Evolutionary conservation across 2,329 filamentous ascomycete species (phyloP), one percentile per base, ranked within the genome.

Genomic region (Stachybotrys chlorohalonatus): DNA sequence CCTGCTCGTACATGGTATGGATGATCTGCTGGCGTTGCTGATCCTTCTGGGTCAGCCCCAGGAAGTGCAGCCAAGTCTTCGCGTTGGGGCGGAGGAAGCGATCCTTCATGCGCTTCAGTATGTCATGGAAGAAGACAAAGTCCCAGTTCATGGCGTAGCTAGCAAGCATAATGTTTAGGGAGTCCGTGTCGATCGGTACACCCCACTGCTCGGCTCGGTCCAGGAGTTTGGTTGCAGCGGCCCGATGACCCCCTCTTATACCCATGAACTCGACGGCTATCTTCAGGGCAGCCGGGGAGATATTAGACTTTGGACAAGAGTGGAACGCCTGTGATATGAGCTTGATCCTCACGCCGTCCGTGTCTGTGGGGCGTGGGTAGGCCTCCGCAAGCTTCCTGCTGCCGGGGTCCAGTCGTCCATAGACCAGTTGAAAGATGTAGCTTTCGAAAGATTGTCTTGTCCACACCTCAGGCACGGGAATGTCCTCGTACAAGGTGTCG

Each of bases 1-100:
- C 73, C 16, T 72, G 66, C 42, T 70, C 64, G 54, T 75, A 68
- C 76, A 81, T 80, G 55, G 69, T 67, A 11, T 71, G 69, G 32
- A 81, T 62, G 32, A 78, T 66, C 58, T 76, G 73, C 30, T 73
- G 71, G 52, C 72, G 70, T 52, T 76, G 73, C n/a, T 81, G 76
- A 62, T 85, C 83, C 11, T 78, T 79, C 65, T 82, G 79, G 55
- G 87, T 79, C 49, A 81, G 68, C n/a, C 68, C 65, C 16, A 81
- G 64, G 55, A 80, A 77, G 5, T 75, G 66, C 3, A 75, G 59
- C 78, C 78, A 81, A 0, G 78, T 80, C 15, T 65, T 63, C 3
- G 73, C 62, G 51, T 78, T 73, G 5, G 77, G 75, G 31, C 59
- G 57, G 49, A 72, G 68, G 51, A 68, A 71, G 11, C 67, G 65